Evolutionary conservation across 192 early-diverging fungal genomes (phyloP).

Genomic region (Linnemannia schmuckeri): DNA sequence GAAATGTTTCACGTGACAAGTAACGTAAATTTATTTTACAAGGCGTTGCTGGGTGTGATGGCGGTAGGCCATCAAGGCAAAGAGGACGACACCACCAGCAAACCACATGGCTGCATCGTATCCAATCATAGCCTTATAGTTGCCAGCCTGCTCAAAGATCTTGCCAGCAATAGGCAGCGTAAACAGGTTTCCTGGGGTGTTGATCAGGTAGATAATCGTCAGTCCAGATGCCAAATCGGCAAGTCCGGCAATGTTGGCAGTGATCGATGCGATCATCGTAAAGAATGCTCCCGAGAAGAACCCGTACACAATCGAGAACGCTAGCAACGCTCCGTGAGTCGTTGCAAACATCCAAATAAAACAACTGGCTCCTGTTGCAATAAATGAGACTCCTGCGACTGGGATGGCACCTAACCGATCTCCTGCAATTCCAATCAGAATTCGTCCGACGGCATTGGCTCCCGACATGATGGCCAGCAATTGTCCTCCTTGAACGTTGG

Average conservation of each 20-base stretch:
- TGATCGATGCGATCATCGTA: slow-evolving; percentile 41
- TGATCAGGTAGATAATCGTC: slow-evolving; percentile 43
- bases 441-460: slow-evolving; percentile 47
- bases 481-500: slow-evolving; percentile 47
- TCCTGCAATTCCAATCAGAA: slow-evolving; percentile 47
- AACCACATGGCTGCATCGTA: slow-evolving; percentile 42
- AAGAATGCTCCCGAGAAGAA: slow-evolving; percentile 47
- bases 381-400: slow-evolving; percentile 27
- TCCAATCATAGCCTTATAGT: slow-evolving; percentile 45
- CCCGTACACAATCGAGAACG: slow-evolving; percentile 31
- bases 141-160: slow-evolving; percentile 19
- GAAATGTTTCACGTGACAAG: too few species aligned
- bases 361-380: slow-evolving; percentile 29
- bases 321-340: slow-evolving; percentile 15
- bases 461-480: slow-evolving; percentile 55
- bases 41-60: slow-evolving; percentile 5
- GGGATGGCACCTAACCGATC: slow-evolving; percentile 48
- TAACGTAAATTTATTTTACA: not conserved
- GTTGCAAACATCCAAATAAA: slow-evolving; percentile 47
- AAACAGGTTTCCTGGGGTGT: slow-evolving; percentile 53
- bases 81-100: slow-evolving; percentile 16
- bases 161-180: slow-evolving; percentile 45
- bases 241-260: slow-evolving; percentile 37
- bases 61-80: slow-evolving; percentile 21
- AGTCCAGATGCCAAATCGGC: slow-evolving; percentile 24